Evolutionary conservation across 805 yeast species (phyloP).

Genomic region (Candida pseudofarinosa): DNA sequence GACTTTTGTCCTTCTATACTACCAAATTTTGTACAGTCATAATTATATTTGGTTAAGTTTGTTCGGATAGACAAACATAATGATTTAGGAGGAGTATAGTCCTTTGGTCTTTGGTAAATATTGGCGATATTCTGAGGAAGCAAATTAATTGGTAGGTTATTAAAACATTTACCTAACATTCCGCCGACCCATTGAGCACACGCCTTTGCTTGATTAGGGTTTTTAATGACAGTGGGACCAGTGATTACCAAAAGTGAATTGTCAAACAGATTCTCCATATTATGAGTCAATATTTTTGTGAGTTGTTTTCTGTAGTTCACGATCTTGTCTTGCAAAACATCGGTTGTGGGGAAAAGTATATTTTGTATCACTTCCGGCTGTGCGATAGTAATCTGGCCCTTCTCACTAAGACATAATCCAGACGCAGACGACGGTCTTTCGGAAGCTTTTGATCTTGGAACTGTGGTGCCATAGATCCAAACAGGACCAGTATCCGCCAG

Average conservation of each 20-base stretch:
- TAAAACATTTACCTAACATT: constrained; percentile 12
- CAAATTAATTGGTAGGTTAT: constrained; percentile 4
- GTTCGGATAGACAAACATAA: constrained; percentile 33
- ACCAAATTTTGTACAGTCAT: constrained; percentile 8
- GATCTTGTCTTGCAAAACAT: constrained; percentile 22
- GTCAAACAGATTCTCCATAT: background rate
- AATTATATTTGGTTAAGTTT: constrained; percentile 28
- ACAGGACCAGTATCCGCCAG: constrained; percentile 6
- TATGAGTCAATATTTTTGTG: constrained; percentile 10
- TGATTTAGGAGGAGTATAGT: constrained; percentile 6
- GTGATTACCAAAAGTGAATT: constrained; percentile 31
- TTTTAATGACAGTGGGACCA: constrained; percentile 34
- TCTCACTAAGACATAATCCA: constrained; percentile 20
- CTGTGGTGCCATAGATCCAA: constrained; percentile 14
- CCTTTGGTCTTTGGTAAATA: constrained; percentile 4
- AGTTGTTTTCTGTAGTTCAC: constrained; percentile 25
- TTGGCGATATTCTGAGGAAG: constrained; percentile 2
- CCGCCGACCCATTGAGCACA: constrained; percentile 42
- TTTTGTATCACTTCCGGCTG: constrained; percentile 44
- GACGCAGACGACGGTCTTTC: constrained; percentile 11
- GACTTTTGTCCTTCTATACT: constrained; percentile 1
- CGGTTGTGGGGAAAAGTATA: constrained; percentile 32
- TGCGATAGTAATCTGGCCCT: constrained; percentile 34
- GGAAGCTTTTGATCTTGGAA: background rate
- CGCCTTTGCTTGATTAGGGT: constrained; percentile 28